These are phyloP conservation scores for Ajuga reptans DNA, from an alignment of 305 asterid genomes.

Conservation along the genomic window DNA sequence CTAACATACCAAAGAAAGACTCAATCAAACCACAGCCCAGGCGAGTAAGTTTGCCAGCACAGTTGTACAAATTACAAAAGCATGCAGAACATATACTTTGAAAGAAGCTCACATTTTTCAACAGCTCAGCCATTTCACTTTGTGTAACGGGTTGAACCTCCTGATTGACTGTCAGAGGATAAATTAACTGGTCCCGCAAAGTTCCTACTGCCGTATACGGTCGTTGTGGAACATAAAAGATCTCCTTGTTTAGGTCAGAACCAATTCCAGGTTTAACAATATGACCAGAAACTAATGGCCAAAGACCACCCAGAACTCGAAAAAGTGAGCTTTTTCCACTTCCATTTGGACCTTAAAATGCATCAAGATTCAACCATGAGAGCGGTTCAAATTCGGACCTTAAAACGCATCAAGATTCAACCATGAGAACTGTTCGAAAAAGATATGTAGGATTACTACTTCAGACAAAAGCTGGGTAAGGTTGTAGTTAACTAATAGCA, in stretches of 20 bases:
- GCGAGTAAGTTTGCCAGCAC: constrained; percentile 3
- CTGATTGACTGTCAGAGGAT: constrained; percentile 86
- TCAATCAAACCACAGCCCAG: constrained; percentile 6
- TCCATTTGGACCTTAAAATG: constrained; percentile 88
- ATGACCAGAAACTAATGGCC: constrained; percentile 95
- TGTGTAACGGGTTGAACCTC: constrained; percentile 67
- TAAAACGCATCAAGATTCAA: constrained; percentile 22
- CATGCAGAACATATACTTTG: neutral
- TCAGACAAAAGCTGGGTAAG: constrained; percentile 1
- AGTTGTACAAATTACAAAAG: constrained; percentile 6
- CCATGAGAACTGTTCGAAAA: constrained; percentile 1
- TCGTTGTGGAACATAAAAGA: constrained; percentile 96
- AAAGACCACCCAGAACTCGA: constrained; percentile 96
- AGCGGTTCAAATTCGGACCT: constrained; percentile 62
- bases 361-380: constrained; percentile 7
- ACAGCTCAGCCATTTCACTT: constrained; percentile 79
- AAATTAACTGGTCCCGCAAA: constrained; percentile 92
- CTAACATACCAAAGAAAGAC: constrained; percentile 32
- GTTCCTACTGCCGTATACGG: constrained; percentile 98
- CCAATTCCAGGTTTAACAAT: constrained; percentile 96
- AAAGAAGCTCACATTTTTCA: constrained; percentile 65
- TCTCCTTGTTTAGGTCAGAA: constrained; percentile 96
- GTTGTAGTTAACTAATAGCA: neutral
- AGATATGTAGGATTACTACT: constrained; percentile 12
- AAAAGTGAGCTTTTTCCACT: constrained; percentile 99